Evolutionary conservation across 441 rosid genomes (phyloP).

Genomic region (Brassica hybrid): DNA sequence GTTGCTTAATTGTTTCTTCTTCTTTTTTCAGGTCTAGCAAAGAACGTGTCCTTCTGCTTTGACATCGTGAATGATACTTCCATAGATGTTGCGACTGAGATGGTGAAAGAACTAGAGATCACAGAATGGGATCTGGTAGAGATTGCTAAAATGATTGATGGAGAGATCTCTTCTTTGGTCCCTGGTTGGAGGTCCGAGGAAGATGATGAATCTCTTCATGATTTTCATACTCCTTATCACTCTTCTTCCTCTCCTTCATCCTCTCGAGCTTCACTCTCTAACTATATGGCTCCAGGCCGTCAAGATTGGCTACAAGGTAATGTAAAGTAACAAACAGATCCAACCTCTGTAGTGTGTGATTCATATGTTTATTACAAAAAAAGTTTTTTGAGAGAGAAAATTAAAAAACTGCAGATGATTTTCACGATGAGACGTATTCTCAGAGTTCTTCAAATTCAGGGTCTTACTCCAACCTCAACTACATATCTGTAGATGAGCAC

Average conservation of each 20-base stretch:
- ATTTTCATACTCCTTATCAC: slow-evolving; percentile 42
- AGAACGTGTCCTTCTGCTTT: slow-evolving; percentile 61
- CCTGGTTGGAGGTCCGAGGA: slow-evolving; percentile 56
- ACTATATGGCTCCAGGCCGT: slow-evolving; percentile 44
- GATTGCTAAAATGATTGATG: slow-evolving; percentile 68
- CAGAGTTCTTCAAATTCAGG: slow-evolving; percentile 74
- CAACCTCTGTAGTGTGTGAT: too few relatives aligned
- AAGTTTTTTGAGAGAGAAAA: slow-evolving; percentile 5
- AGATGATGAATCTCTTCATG: too few relatives aligned
- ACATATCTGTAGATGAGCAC: slow-evolving; percentile 57
- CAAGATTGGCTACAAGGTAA: slow-evolving; percentile 67
- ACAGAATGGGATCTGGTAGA: slow-evolving; percentile 58
- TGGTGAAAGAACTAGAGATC: slow-evolving; percentile 71
- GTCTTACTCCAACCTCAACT: slow-evolving; percentile 65
- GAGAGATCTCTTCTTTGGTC: slow-evolving; percentile 56
- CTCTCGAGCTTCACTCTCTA: slow-evolving; percentile 62
- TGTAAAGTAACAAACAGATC: slow-evolving; percentile 19
- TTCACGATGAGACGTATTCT: slow-evolving; percentile 69
- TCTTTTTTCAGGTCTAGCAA: slow-evolving; percentile 46
- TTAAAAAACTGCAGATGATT: slow-evolving; percentile 62
- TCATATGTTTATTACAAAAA: slow-evolving; percentile 25
- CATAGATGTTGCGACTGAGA: slow-evolving; percentile 60
- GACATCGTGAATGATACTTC: slow-evolving; percentile 59
- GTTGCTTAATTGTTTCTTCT: slow-evolving; percentile 14
- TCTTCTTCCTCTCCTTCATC: slow-evolving; percentile 66